Percentiles rank a stretch among this genome's conserved stretches.
These are phyloP conservation scores for Ramaria rubella DNA, from an alignment of 768 basidiomycete genomes.

Conservation along the genomic window DNA sequence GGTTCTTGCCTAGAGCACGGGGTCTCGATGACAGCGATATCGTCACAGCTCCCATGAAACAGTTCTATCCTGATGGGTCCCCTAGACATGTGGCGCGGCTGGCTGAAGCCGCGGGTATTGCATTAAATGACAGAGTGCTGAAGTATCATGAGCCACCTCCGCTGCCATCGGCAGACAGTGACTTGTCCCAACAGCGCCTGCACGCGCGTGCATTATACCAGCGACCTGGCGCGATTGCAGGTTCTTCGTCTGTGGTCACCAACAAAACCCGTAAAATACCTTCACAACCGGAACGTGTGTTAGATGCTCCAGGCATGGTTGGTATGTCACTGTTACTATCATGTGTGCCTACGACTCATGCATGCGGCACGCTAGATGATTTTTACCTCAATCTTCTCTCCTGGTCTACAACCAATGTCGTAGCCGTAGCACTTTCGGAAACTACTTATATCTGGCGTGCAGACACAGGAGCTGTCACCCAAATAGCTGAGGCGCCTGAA, in stretches of 20 bases:
- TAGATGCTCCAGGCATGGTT: slow-evolving; percentile 88
- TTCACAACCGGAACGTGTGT: slow-evolving; percentile 83
- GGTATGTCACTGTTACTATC: neutral
- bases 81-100: slow-evolving; percentile 76
- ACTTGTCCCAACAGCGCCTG: slow-evolving; percentile 70
- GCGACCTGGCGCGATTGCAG: slow-evolving; percentile 52
- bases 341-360: neutral
- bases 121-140: slow-evolving; percentile 74
- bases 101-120: slow-evolving; percentile 67
- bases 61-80: slow-evolving; percentile 52
- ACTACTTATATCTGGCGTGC: slow-evolving; percentile 93
- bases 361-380: slow-evolving; percentile 49
- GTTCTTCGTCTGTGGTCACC: slow-evolving; percentile 56
- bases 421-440: slow-evolving; percentile 85
- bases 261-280: slow-evolving; percentile 78
- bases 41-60: slow-evolving; percentile 53
- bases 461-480: slow-evolving; percentile 77
- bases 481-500: slow-evolving; percentile 68
- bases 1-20: slow-evolving; percentile 10
- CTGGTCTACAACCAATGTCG: slow-evolving; percentile 81
- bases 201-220: slow-evolving; percentile 71
- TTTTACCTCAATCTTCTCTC: slow-evolving; percentile 93
- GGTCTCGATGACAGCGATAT: slow-evolving; percentile 44
- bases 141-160: slow-evolving; percentile 87
- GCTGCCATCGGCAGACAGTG: slow-evolving; percentile 65